Evolutionary conservation across 352 stramenopile genomes (phyloP), one percentile per base, ranked within the genome.

Genomic region (Pythium plurisporium): DNA sequence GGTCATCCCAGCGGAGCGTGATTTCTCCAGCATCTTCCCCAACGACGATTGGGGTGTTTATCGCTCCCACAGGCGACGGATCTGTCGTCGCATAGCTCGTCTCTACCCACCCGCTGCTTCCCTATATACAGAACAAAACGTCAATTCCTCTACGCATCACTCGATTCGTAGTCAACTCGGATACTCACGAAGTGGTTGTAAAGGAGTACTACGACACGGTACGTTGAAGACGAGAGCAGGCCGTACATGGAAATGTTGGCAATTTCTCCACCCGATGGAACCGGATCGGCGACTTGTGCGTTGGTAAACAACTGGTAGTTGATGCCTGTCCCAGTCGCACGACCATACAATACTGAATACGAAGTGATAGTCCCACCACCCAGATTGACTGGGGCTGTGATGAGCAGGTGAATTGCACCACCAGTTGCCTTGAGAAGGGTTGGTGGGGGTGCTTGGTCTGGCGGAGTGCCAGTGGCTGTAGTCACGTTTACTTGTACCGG

Each of bases 1-100:
- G 77, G 7, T 31, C 33, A 3, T 43, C 37, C 77, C 77, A 87
- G 17, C 48, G 23, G 6, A 86, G 37, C 3, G 66, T 79, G 1
- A 87, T 30, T 33, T 82, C 66, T 2, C 77, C 74, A 19, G 74
- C 74, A 36, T 84, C 73, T 58, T 87, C 69, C 3, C 54, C 37
- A 1, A 33, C 31, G 10, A 81, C 47, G 3, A 46, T 48, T 12
- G 77, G 77, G 2, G 30, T 29, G 11, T 17, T 15, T n/a, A 86
- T 60, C 3, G 57, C 63, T 6, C 36, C 50, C 5, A 72, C 66
- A 4, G 61, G 37, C 14, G 73, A 72, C 0, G 73, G 73, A 2
- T 37, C 46, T 11, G 43, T 73, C 0, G 77, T 87, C 10, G 30
- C 45, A 31, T 73, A 86, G 11, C 6, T 20, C 34, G 43, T 22